phyloP scores from a whole-genome alignment of 2,329 filamentous ascomycete genomes.

The Thielaviopsis cerberus region DNA sequence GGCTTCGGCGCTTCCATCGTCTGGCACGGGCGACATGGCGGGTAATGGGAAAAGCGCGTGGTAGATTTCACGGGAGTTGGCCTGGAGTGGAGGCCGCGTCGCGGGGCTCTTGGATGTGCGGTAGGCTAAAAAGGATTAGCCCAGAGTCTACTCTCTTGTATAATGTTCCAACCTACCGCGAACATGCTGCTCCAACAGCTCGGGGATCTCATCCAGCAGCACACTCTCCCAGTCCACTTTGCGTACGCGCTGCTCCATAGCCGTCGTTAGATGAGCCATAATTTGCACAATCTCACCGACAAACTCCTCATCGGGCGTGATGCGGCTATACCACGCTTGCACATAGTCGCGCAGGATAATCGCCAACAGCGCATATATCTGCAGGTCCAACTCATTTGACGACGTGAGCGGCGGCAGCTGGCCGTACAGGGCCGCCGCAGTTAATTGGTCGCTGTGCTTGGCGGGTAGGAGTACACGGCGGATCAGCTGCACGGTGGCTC shows the following conservation, averaged over 20 bases:
- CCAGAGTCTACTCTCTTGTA: no score
- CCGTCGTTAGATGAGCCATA: conserved; percentile 78
- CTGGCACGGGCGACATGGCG: conserved; percentile 59
- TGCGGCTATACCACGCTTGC: conserved; percentile 78
- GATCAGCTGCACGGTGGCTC: conserved; percentile 62
- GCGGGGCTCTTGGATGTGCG: conserved; percentile 45
- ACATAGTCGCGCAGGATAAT: conserved; percentile 82
- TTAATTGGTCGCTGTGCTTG: conserved; percentile 36
- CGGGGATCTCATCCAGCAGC: conserved; percentile 72
- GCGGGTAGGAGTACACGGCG: conserved; percentile 67
- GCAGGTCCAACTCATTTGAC: conserved; percentile 79
- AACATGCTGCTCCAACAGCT: conserved; percentile 62
- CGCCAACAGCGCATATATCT: conserved; percentile 74
- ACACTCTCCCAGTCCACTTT: conserved; percentile 68
- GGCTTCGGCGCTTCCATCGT: conserved; percentile 29
- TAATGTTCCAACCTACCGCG: conserved; percentile 42
- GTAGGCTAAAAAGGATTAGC: conserved; percentile 38
- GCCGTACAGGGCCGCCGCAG: conserved; percentile 51
- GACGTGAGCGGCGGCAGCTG: conserved; percentile 80
- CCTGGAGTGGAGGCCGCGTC: conserved; percentile 38
- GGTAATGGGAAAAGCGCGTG: conserved; percentile 70
- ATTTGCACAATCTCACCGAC: conserved; percentile 75
- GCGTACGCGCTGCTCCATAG: conserved; percentile 68
- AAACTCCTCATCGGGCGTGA: conserved; percentile 78
- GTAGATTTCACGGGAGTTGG: conserved; percentile 52